A percentile compares a stretch with the other conserved stretches of the same genome.
phyloP scores from a whole-genome alignment of 1,284 basidiomycete genomes.

The Sporisorium scitamineum region DNA sequence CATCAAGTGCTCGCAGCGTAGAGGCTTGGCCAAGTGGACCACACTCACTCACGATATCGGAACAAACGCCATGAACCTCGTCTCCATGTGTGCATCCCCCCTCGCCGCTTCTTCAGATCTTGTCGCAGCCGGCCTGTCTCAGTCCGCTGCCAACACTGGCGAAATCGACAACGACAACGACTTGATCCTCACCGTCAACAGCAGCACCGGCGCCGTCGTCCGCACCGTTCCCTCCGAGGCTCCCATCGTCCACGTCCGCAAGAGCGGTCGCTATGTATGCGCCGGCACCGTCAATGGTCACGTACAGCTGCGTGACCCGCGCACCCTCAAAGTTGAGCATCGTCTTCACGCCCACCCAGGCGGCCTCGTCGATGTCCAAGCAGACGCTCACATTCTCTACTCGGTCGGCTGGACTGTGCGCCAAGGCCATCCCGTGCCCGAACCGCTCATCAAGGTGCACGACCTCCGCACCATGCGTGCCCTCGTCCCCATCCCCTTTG shows the following conservation, averaged over 20 bases:
- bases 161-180: constrained; percentile 52
- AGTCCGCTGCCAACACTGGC: constrained; percentile 40
- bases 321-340: constrained; percentile 63
- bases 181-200: constrained; percentile 60
- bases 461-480: constrained; percentile 86
- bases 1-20: constrained; percentile 70
- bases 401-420: constrained; percentile 68
- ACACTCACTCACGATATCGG: constrained; percentile 31
- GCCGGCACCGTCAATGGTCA: constrained; percentile 60
- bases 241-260: constrained; percentile 59
- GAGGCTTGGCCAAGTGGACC: constrained; percentile 69
- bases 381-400: constrained; percentile 65
- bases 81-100: constrained; percentile 64
- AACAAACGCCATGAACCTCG: constrained; percentile 51
- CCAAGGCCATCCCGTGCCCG: constrained; percentile 86
- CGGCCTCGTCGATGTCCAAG: constrained; percentile 67
- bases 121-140: constrained; percentile 59
- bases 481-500: constrained; percentile 84
- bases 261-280: constrained; percentile 57
- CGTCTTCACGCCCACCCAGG: constrained; percentile 67
- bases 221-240: constrained; percentile 61
- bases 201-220: constrained; percentile 58
- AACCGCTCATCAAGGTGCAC: constrained; percentile 92
- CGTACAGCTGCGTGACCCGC: constrained; percentile 67
- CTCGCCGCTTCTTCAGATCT: constrained; percentile 62